Conservation (phyloP, 140 eudicot genomes). For the Ambrosia hybrid region DNA sequence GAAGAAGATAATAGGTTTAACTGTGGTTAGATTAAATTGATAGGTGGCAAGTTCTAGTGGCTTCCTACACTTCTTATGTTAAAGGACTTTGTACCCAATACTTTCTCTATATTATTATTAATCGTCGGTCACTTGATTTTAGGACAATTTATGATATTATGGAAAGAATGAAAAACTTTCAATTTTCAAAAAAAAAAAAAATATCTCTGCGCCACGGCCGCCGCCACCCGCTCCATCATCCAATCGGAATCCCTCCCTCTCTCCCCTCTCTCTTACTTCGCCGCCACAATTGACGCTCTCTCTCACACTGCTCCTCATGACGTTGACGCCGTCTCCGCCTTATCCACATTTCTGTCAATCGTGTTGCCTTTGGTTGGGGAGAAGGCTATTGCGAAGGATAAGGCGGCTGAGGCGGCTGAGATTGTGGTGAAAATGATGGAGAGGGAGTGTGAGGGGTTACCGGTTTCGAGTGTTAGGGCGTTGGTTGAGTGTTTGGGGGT, state of each 20-base stretch:
- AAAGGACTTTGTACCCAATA: no score
- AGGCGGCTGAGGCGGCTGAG: slow-evolving; percentile 54
- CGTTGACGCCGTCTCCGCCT: slow-evolving; percentile 56
- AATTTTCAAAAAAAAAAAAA: no score
- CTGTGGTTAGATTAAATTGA: no score
- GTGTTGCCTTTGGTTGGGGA: slow-evolving; percentile 66
- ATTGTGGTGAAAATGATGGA: slow-evolving; percentile 51
- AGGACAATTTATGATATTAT: no score
- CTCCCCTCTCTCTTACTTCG: slow-evolving; percentile 82
- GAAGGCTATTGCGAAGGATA: slow-evolving; percentile 49
- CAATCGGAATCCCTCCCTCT: slow-evolving; percentile 61
- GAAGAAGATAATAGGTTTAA: no score
- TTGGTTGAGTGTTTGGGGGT: slow-evolving; percentile 86
- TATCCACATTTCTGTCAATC: slow-evolving; percentile 70
- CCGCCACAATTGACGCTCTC: slow-evolving; percentile 72
- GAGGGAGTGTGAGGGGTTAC: slow-evolving; percentile 20
- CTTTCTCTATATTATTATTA: no score
- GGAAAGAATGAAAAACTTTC: no score
- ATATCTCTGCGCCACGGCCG: no score
- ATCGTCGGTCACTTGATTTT: no score
- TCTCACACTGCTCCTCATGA: slow-evolving; percentile 53
- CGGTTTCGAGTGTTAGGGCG: slow-evolving; percentile 68
- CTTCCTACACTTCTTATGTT: no score
- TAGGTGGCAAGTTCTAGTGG: no score
- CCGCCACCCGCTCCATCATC: slow-evolving; percentile 85